Evolutionary conservation across 1,284 basidiomycete genomes (phyloP).

Genomic region (Earliella scabrosa): DNA sequence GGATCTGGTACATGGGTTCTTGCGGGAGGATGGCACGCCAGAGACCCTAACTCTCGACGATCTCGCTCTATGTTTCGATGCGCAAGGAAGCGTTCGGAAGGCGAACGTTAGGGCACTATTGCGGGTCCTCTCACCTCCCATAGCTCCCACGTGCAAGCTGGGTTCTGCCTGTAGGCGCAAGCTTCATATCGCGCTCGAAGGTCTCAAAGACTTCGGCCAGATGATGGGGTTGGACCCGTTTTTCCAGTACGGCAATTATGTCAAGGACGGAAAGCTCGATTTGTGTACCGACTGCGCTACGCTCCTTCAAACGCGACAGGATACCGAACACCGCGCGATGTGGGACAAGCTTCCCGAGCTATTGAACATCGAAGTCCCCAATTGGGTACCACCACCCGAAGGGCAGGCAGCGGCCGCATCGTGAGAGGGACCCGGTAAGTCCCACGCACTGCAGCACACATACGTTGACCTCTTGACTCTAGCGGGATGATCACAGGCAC

Average conservation of each 20-base stretch:
- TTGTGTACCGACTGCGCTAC: not conserved
- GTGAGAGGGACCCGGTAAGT: too few relatives aligned
- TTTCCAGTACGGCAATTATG: not conserved
- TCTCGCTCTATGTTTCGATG: not conserved
- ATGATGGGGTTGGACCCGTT: not conserved
- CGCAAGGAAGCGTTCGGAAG: not conserved
- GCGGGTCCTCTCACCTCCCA: not conserved
- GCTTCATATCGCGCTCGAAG: not conserved
- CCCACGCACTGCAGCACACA: too few relatives aligned
- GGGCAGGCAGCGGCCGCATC: too few relatives aligned
- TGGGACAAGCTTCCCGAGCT: slow-evolving; percentile 4
- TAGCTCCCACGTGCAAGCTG: not conserved
- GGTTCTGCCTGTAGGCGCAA: too few relatives aligned
- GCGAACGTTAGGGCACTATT: not conserved
- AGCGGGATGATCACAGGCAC: too few relatives aligned
- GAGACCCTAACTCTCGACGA: slow-evolving; percentile 6
- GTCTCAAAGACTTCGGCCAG: not conserved
- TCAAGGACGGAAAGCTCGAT: not conserved
- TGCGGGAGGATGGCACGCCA: slow-evolving; percentile 5
- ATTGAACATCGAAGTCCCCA: not conserved
- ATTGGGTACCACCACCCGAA: too few relatives aligned
- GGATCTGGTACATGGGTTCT: not conserved
- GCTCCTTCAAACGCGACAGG: too few relatives aligned
- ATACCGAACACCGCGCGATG: not conserved
- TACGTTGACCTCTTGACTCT: too few relatives aligned